phyloP scores from a whole-genome alignment of 768 basidiomycete species.

The Suillus spraguei region DNA sequence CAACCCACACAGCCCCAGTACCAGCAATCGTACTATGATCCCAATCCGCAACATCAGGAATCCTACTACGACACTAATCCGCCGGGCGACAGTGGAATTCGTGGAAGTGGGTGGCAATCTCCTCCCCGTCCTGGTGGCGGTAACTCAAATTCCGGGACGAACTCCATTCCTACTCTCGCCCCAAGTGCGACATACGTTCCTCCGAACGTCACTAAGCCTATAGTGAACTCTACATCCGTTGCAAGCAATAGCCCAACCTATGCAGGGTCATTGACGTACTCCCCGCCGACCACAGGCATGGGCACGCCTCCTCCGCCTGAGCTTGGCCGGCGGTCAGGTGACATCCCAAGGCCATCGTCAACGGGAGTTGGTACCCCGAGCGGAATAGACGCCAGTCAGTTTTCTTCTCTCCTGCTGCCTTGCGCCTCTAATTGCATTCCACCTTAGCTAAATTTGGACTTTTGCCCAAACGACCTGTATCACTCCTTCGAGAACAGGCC shows the following conservation, averaged over 20 bases:
- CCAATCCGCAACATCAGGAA: conserved; percentile 29
- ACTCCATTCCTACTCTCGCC: not conserved
- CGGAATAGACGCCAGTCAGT: conserved; percentile 37
- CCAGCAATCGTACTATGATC: conserved; percentile 38
- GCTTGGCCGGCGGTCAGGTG: conserved; percentile 4
- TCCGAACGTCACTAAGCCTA: conserved; percentile 5
- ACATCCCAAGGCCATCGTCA: conserved; percentile 20
- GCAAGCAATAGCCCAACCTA: conserved; percentile 11
- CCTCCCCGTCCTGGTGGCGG: not conserved
- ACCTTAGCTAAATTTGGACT: conserved; percentile 64
- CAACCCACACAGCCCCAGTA: conserved; percentile 14
- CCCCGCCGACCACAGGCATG: conserved; percentile 8
- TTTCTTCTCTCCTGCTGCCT: too few species aligned
- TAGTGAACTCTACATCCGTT: conserved; percentile 12
- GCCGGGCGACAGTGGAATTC: conserved; percentile 13
- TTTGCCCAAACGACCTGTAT: conserved; percentile 75
- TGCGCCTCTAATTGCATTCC: not conserved
- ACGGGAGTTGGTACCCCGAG: conserved; percentile 25
- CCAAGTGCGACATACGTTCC: not conserved
- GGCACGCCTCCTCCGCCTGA: conserved; percentile 3
- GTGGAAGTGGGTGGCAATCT: conserved; percentile 1
- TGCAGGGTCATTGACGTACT: conserved; percentile 1
- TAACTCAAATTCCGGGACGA: not conserved
- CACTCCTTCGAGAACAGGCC: conserved; percentile 41
- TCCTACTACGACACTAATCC: conserved; percentile 41